phyloP scores from a whole-genome alignment of 140 eudicot species.

The Cichorium intybus region DNA sequence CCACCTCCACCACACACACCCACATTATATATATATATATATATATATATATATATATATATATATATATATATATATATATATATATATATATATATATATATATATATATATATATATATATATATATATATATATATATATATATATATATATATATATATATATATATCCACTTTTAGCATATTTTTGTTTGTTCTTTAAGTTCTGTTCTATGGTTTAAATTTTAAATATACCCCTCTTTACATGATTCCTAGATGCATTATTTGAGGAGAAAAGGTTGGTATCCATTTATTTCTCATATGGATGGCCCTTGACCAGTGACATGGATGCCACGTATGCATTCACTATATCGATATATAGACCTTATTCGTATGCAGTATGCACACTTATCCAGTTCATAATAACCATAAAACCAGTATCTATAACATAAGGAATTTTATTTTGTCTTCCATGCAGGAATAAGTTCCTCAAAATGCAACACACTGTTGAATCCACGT shows the following conservation, averaged over 20 bases:
- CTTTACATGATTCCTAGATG: slow-evolving; percentile 43
- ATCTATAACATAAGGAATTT: slow-evolving; percentile 34
- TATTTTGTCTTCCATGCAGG: slow-evolving; percentile 32
- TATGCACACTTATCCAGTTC: slow-evolving; percentile 40
- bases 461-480: slow-evolving; percentile 60
- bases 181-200: background rate
- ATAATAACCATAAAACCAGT: slow-evolving; percentile 24
- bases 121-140: too few species aligned
- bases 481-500: slow-evolving; percentile 38
- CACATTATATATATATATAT: too few species aligned
- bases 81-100: too few species aligned
- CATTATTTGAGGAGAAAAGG: slow-evolving; percentile 40
- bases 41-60: too few species aligned
- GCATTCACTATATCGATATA: slow-evolving; percentile 24
- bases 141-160: too few species aligned
- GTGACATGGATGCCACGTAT: slow-evolving; percentile 29
- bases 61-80: too few species aligned
- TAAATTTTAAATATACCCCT: slow-evolving; percentile 20
- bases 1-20: too few species aligned
- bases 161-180: too few species aligned
- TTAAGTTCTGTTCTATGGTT: background rate
- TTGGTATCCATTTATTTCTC: slow-evolving; percentile 17
- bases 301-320: slow-evolving; percentile 27
- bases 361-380: slow-evolving; percentile 29
- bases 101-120: too few species aligned